Conservation (phyloP, 305 asterid species). For the Nicotiana rustica region DNA sequence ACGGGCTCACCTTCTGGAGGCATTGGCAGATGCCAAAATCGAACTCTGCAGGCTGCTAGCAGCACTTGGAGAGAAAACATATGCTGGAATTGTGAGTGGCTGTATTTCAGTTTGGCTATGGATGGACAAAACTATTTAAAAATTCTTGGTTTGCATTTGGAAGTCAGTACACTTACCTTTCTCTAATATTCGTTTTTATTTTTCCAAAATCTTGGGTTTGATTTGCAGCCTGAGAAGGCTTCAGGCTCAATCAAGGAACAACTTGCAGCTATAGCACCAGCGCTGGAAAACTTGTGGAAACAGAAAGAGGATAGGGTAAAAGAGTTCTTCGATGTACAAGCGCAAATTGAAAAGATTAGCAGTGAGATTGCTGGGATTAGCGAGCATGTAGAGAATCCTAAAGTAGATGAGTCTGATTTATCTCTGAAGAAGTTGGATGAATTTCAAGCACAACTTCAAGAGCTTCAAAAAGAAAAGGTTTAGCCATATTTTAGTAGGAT, state of each 20-base stretch:
- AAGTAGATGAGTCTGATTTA: conserved; percentile 78
- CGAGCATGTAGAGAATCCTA: conserved; percentile 57
- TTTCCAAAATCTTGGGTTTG: not conserved
- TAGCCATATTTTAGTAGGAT: conserved; percentile 47
- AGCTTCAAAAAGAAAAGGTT: conserved; percentile 95
- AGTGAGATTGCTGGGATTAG: conserved; percentile 78
- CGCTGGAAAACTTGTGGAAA: conserved; percentile 77
- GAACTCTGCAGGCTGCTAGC: conserved; percentile 81
- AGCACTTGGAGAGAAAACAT: conserved; percentile 88
- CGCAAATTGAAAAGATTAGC: conserved; percentile 72
- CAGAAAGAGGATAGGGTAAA: conserved; percentile 81
- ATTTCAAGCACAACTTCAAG: conserved; percentile 83
- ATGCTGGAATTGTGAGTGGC: conserved; percentile 71
- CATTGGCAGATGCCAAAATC: conserved; percentile 81
- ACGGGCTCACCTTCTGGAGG: conserved; percentile 81
- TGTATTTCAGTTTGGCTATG: conserved; percentile 24
- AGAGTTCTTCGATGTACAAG: conserved; percentile 81
- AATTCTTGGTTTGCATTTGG: not conserved
- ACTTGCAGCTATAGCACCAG: conserved; percentile 85
- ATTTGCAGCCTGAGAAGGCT: conserved; percentile 77
- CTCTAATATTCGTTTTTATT: not conserved
- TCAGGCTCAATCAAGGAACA: conserved; percentile 92
- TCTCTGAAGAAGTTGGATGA: conserved; percentile 80
- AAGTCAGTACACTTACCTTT: not conserved
- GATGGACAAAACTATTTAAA: not conserved